phyloP scores from a whole-genome alignment of 495 filamentous ascomycete species.

The Xylaria intraflava region DNA sequence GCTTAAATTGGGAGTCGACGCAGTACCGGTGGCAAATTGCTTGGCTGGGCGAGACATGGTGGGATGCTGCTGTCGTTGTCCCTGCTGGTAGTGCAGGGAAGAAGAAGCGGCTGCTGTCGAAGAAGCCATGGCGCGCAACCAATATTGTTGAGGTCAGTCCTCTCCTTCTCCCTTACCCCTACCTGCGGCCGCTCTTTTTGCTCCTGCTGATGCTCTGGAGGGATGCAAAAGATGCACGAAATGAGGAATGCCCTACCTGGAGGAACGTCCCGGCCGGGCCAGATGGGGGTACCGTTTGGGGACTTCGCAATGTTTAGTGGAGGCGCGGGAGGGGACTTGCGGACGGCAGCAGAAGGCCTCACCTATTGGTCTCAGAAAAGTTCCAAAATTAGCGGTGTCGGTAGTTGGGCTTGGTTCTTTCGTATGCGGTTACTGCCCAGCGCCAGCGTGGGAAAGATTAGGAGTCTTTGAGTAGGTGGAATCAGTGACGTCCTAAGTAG shows the following conservation, averaged over 20 bases:
- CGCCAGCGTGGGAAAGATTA: no score
- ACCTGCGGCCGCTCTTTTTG: background rate
- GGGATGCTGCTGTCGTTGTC: constrained; percentile 11
- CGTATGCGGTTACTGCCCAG: no score
- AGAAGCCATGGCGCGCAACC: constrained; percentile 27
- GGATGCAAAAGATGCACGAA: background rate
- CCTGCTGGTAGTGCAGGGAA: background rate
- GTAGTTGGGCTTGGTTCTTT: no score
- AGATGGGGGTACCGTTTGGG: background rate
- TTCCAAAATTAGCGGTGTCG: no score
- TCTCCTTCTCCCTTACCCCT: background rate
- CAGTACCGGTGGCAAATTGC: constrained; percentile 35
- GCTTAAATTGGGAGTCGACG: constrained; percentile 54
- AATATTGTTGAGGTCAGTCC: background rate
- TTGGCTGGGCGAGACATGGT: constrained; percentile 23
- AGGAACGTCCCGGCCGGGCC: background rate
- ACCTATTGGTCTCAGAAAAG: no score
- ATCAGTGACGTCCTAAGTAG: no score
- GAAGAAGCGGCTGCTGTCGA: constrained; percentile 19
- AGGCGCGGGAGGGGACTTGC: background rate
- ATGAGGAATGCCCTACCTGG: background rate
- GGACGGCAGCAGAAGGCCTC: background rate
- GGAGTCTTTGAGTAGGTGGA: no score
- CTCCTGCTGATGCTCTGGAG: background rate
- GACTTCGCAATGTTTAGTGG: background rate